phyloP scores from a whole-genome alignment of 225 moss, liverwort and hornwort genomes.

The Physcomitrellopsis africana region DNA sequence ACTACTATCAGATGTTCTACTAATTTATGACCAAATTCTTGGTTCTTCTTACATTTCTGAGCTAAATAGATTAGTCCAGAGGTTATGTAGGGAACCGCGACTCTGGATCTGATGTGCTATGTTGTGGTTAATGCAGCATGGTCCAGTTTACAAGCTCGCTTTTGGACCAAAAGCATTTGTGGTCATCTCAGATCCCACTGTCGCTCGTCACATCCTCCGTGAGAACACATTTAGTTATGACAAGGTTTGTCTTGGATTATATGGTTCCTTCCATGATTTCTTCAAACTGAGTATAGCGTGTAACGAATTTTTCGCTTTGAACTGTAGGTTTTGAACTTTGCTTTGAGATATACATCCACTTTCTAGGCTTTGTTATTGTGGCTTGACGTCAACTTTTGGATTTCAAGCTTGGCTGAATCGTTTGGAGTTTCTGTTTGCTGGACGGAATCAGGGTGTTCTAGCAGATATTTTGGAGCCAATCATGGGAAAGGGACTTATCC shows the following conservation, averaged over 20 bases:
- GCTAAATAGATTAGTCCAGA: background rate
- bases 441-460: conserved; percentile 75
- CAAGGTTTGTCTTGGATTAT: conserved; percentile 67
- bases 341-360: background rate
- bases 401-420: conserved; percentile 21
- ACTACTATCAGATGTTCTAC: conserved; percentile 11
- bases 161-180: conserved; percentile 99
- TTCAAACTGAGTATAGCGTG: background rate
- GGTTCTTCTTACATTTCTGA: background rate
- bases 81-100: background rate
- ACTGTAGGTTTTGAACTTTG: no score
- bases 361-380: conserved; percentile 4
- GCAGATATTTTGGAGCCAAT: conserved; percentile 99
- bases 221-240: conserved; percentile 97
- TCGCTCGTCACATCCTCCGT: conserved; percentile 91
- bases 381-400: conserved; percentile 11
- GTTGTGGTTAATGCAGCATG: conserved; percentile 64
- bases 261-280: conserved; percentile 9
- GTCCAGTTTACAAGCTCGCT: conserved; percentile 93
- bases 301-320: no score
- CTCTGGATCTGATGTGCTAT: conserved; percentile 15
- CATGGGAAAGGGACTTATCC: conserved; percentile 99
- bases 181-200: conserved; percentile 91
- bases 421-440: background rate
- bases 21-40: background rate